phyloP scores from a whole-genome alignment of 306 rosid species.

The Lathyrus aphaca region DNA sequence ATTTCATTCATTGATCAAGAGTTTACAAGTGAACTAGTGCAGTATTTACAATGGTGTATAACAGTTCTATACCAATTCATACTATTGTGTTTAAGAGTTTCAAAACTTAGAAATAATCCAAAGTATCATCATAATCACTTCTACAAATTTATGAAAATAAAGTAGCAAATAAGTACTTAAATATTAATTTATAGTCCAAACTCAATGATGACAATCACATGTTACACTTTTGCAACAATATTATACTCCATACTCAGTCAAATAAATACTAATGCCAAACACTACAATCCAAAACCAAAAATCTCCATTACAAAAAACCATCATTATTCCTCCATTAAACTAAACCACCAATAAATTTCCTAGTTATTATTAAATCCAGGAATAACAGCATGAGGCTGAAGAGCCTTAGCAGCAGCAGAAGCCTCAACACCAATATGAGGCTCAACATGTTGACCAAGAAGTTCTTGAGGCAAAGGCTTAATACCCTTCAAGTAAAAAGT shows the following conservation, averaged over 20 bases:
- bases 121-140: too few species aligned
- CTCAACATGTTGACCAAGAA: slow-evolving; percentile 46
- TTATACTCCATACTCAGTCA: background rate
- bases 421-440: slow-evolving; percentile 53
- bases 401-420: slow-evolving; percentile 52
- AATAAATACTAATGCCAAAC: background rate
- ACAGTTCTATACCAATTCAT: too few species aligned
- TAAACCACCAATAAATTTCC: too few species aligned
- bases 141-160: too few species aligned
- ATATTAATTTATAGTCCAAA: background rate
- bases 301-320: background rate
- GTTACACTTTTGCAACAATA: background rate
- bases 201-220: background rate
- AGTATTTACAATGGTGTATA: too few species aligned
- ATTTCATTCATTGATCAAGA: too few species aligned
- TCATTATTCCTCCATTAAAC: background rate
- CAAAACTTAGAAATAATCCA: too few species aligned
- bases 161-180: background rate
- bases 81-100: too few species aligned
- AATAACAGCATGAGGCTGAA: slow-evolving; percentile 52
- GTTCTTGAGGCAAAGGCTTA: slow-evolving; percentile 57
- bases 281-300: background rate
- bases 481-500: slow-evolving; percentile 65
- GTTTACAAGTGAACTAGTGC: too few species aligned
- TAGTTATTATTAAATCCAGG: slow-evolving; percentile 36